A percentile compares a stretch with the other conserved stretches of the same genome.
Evolutionary conservation across 345 rosid genomes (phyloP).

Genomic region (Moricandia moricandioides): DNA sequence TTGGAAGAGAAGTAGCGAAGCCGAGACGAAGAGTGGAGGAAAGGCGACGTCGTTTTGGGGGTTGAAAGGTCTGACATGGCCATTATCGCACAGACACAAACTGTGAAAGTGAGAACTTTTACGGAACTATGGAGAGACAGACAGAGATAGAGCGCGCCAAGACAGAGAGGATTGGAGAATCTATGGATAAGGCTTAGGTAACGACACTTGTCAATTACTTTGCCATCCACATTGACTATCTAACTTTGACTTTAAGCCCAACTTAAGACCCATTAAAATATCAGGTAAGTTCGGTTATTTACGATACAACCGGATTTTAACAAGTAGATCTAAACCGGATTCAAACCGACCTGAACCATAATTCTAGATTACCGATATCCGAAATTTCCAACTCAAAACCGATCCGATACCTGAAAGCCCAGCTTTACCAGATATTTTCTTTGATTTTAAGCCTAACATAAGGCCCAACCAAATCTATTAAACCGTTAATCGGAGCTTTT

Average conservation of each 20-base stretch:
- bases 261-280: slow-evolving; percentile 2
- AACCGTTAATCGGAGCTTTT: slow-evolving; percentile 9
- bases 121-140: neutral
- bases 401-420: too few species aligned
- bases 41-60: slow-evolving; percentile 40
- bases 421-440: neutral
- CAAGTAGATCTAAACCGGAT: neutral
- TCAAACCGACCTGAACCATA: neutral
- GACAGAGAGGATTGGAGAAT: slow-evolving; percentile 24
- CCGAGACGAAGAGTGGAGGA: slow-evolving; percentile 55
- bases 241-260: slow-evolving; percentile 24
- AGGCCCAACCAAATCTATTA: neutral
- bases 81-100: slow-evolving; percentile 47
- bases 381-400: too few species aligned
- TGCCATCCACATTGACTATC: slow-evolving; percentile 34
- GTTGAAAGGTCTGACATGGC: slow-evolving; percentile 67
- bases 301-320: neutral
- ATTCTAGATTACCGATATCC: neutral
- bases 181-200: slow-evolving; percentile 44
- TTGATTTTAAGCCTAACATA: slow-evolving; percentile 22
- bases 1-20: slow-evolving; percentile 45
- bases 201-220: slow-evolving; percentile 54
- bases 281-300: neutral
- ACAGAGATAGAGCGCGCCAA: slow-evolving; percentile 29
- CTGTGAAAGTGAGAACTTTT: slow-evolving; percentile 24